phyloP scores from a whole-genome alignment of 352 stramenopile species.

The Globisporangium splendens region DNA sequence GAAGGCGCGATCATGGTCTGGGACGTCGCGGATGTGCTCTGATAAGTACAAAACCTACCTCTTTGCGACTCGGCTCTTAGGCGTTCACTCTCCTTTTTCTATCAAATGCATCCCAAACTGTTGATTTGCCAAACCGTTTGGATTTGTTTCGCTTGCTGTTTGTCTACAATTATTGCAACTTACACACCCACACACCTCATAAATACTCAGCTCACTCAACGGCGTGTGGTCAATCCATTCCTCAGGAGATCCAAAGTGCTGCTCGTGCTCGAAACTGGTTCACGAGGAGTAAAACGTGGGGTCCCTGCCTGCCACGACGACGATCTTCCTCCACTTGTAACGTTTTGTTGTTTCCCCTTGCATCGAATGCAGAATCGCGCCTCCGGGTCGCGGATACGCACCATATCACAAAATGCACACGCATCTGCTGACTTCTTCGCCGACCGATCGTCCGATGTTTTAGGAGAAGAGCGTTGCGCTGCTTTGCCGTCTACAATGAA shows the following conservation, averaged over 20 bases:
- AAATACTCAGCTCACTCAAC: slow-evolving; percentile 14
- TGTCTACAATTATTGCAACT: neutral
- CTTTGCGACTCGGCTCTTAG: neutral
- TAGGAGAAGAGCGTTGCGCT: neutral
- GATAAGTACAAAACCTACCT: neutral
- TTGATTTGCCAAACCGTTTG: neutral
- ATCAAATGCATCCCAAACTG: too few relatives aligned
- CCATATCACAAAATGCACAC: slow-evolving; percentile 12
- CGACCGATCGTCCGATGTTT: neutral
- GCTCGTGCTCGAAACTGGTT: neutral
- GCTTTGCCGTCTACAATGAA: neutral
- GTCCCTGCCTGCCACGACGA: too few relatives aligned
- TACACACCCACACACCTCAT: slow-evolving; percentile 8
- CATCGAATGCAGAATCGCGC: slow-evolving; percentile 11
- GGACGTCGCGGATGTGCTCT: slow-evolving; percentile 67
- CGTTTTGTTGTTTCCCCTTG: slow-evolving; percentile 10
- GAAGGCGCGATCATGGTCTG: slow-evolving; percentile 97
- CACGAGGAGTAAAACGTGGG: neutral
- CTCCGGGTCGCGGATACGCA: slow-evolving; percentile 11
- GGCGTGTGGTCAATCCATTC: slow-evolving; percentile 4
- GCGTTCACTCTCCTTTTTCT: too few relatives aligned
- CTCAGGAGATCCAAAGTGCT: slow-evolving; percentile 4
- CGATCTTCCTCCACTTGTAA: neutral
- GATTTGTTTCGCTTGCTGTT: neutral
- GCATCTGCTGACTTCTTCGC: neutral